Percentiles rank a stretch among this genome's conserved stretches.
Conservation (phyloP, 2,329 filamentous ascomycete species). For the Cordyceps tenuipes region DNA sequence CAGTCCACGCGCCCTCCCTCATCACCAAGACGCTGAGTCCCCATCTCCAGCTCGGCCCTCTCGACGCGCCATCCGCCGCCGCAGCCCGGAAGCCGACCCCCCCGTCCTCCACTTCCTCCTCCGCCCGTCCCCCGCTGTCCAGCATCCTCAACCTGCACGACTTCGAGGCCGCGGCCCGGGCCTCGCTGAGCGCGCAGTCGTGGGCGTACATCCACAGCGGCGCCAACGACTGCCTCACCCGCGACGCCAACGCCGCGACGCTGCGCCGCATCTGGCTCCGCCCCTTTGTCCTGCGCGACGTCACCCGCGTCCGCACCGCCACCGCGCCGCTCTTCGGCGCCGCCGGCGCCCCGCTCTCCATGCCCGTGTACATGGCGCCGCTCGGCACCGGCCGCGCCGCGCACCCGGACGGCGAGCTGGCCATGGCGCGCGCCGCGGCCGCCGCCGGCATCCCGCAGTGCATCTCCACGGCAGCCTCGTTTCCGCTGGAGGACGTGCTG, state of each 20-base stretch:
- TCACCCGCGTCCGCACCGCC: conserved; percentile 13
- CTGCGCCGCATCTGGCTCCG: conserved; percentile 19
- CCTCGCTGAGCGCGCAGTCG: conserved; percentile 14
- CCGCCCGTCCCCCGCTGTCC: conserved; percentile 6
- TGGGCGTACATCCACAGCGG: conserved; percentile 19
- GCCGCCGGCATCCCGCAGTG: conserved; percentile 11
- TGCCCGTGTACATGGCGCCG: conserved; percentile 18
- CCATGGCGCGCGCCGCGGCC: conserved; percentile 15
- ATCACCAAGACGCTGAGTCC: conserved; percentile 15
- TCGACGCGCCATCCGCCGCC: conserved; percentile 13
- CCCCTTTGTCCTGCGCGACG: conserved; percentile 18
- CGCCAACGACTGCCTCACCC: conserved; percentile 20
- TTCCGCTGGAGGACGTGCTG: conserved; percentile 6
- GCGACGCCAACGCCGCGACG: conserved; percentile 15
- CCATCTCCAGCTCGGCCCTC: conserved; percentile 13
- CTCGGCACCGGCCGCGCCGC: conserved; percentile 16
- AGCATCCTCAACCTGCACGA: conserved; percentile 20
- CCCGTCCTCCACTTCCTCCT: background rate
- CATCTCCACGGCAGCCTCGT: conserved; percentile 10
- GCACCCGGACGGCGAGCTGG: conserved; percentile 16
- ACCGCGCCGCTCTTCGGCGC: conserved; percentile 16
- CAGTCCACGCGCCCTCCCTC: conserved; percentile 17
- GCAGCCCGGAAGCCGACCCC: background rate
- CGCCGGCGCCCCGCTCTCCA: conserved; percentile 14
- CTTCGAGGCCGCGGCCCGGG: conserved; percentile 17